phyloP scores from a whole-genome alignment of 331 rosid species.

The Malus hybrid region DNA sequence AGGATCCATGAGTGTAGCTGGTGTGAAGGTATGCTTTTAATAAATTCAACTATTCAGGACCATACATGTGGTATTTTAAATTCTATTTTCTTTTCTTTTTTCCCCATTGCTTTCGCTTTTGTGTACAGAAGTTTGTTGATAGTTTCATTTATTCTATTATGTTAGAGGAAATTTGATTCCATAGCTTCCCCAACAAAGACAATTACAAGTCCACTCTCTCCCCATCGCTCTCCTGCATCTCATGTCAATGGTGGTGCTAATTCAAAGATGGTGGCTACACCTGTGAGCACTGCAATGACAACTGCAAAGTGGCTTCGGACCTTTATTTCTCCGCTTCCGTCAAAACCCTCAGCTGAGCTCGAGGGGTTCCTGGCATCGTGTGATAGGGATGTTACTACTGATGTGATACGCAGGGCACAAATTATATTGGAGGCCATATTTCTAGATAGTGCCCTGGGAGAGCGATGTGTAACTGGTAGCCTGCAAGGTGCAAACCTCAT shows the following conservation, averaged over 20 bases:
- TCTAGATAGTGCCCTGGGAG: constrained; percentile 75
- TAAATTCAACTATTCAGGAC: not conserved
- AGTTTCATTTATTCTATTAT: not conserved
- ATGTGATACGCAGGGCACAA: constrained; percentile 74
- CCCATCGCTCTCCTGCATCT: constrained; percentile 66
- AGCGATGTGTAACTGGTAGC: constrained; percentile 54
- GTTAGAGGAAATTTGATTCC: constrained; percentile 64
- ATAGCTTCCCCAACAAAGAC: constrained; percentile 77
- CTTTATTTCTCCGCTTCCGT: constrained; percentile 71
- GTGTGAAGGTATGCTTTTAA: constrained; percentile 61
- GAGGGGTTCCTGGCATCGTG: constrained; percentile 72
- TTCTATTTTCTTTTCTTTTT: not conserved
- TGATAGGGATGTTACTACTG: constrained; percentile 70
- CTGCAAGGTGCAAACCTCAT: constrained; percentile 68
- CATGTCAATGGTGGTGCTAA: constrained; percentile 46
- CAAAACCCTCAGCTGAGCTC: constrained; percentile 72
- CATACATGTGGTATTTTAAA: not conserved
- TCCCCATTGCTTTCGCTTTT: not conserved
- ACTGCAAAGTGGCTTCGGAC: constrained; percentile 98
- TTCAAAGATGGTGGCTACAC: constrained; percentile 70
- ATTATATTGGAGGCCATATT: constrained; percentile 84
- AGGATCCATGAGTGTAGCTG: constrained; percentile 44
- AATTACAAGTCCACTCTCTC: constrained; percentile 69
- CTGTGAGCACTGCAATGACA: constrained; percentile 96
- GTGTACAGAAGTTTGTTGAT: not conserved